Conservation (phyloP, 2,329 filamentous ascomycete genomes). For the Aspergillus amoenus region DNA sequence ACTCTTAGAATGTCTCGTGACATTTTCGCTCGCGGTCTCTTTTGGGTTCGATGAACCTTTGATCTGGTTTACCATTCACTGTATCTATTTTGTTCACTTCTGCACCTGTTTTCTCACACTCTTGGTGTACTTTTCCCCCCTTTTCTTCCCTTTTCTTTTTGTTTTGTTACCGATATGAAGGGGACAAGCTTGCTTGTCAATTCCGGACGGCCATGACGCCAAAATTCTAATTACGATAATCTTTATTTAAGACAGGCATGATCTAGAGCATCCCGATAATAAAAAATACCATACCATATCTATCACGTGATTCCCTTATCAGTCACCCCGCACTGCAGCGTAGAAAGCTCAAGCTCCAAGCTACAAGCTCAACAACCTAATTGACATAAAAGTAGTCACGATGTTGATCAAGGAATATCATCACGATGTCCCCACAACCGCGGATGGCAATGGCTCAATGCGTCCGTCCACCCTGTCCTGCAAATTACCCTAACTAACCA, state of each 20-base stretch:
- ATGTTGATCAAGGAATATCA: conserved; percentile 40
- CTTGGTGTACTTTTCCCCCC: neutral
- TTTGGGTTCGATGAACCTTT: neutral
- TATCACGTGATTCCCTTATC: conserved; percentile 5
- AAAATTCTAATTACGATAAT: conserved; percentile 5
- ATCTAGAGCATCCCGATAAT: neutral
- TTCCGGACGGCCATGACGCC: neutral
- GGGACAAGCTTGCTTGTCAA: neutral
- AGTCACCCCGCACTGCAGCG: conserved; percentile 1
- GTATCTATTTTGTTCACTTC: conserved; percentile 11
- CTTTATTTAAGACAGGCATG: neutral
- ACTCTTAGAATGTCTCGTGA: too few species aligned
- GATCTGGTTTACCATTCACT: conserved; percentile 6
- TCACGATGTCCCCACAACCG: conserved; percentile 39
- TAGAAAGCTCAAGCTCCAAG: neutral
- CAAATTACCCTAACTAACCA: neutral
- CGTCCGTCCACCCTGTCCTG: conserved; percentile 24
- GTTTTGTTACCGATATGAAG: neutral
- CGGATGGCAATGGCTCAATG: conserved; percentile 39
- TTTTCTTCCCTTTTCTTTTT: neutral
- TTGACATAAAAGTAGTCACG: neutral
- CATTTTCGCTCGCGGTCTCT: too few species aligned
- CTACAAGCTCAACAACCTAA: neutral
- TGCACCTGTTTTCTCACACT: conserved; percentile 6
- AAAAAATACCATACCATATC: neutral